These are phyloP conservation scores for Cyclocybe cylindracea DNA, from an alignment of 768 basidiomycete genomes.

Conservation along the genomic window DNA sequence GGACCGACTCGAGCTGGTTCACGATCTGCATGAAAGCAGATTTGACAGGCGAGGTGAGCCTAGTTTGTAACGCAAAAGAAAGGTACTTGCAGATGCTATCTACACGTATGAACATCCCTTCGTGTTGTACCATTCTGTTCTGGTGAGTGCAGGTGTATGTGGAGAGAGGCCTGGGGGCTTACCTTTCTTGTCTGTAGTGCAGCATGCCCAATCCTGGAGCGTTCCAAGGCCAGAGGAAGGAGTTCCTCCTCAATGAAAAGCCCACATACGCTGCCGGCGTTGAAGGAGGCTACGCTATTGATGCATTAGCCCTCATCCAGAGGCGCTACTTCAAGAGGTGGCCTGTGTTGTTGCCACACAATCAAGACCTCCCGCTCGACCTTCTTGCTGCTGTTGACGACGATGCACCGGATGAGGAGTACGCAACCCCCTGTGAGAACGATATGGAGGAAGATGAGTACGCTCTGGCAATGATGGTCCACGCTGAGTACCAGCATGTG, in stretches of 20 bases:
- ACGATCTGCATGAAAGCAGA: no score
- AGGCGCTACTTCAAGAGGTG: not conserved
- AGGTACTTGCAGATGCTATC: no score
- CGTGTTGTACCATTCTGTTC: no score
- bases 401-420: not conserved
- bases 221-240: not conserved
- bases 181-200: no score
- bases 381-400: constrained; percentile 5
- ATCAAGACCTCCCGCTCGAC: not conserved
- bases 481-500: no score
- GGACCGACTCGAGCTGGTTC: no score
- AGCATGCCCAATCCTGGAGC: not conserved
- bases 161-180: no score
- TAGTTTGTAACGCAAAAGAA: no score
- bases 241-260: not conserved
- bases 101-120: no score
- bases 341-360: not conserved
- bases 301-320: constrained; percentile 1
- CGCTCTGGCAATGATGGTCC: not conserved
- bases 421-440: not conserved
- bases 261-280: not conserved
- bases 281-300: not conserved
- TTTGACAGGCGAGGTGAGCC: no score
- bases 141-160: no score
- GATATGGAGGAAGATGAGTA: not conserved